Evolutionary conservation across 108 stramenopile genomes (phyloP).

Genomic region (Cyclotella atomus): DNA sequence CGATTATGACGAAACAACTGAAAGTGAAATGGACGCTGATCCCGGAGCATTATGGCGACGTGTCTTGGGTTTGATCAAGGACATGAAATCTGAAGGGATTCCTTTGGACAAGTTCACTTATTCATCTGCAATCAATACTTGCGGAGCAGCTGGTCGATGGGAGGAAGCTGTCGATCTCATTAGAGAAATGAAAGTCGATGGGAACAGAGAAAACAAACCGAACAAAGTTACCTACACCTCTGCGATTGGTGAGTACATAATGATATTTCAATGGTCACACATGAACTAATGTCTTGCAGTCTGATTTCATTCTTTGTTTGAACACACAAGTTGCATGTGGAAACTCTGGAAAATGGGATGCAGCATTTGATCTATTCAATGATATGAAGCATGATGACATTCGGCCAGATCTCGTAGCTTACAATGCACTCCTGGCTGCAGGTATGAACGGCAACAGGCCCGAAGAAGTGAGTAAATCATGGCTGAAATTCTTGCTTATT

Average conservation of each 20-base stretch:
- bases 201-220: slow-evolving; percentile 55
- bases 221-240: slow-evolving; percentile 77
- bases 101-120: slow-evolving; percentile 76
- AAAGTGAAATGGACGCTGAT: no score
- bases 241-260: slow-evolving; percentile 52
- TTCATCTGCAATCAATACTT: slow-evolving; percentile 79
- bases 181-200: slow-evolving; percentile 61
- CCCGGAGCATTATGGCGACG: slow-evolving; percentile 56
- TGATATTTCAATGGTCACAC: no score
- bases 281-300: slow-evolving; percentile 24
- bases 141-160: slow-evolving; percentile 81
- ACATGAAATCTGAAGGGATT: slow-evolving; percentile 71
- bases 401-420: slow-evolving; percentile 71
- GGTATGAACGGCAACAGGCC: slow-evolving; percentile 62
- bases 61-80: slow-evolving; percentile 57
- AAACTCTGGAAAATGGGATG: slow-evolving; percentile 58
- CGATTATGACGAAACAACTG: slow-evolving; percentile 25
- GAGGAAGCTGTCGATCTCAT: slow-evolving; percentile 77
- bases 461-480: slow-evolving; percentile 37
- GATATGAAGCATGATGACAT: slow-evolving; percentile 70
- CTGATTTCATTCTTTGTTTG: no score
- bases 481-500: no score
- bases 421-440: slow-evolving; percentile 81
- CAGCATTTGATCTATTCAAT: slow-evolving; percentile 71
- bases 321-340: slow-evolving; percentile 71